Base-by-base conservation (phyloP, 2,329 filamentous ascomycete species). In the Fusarium succisae region DNA sequence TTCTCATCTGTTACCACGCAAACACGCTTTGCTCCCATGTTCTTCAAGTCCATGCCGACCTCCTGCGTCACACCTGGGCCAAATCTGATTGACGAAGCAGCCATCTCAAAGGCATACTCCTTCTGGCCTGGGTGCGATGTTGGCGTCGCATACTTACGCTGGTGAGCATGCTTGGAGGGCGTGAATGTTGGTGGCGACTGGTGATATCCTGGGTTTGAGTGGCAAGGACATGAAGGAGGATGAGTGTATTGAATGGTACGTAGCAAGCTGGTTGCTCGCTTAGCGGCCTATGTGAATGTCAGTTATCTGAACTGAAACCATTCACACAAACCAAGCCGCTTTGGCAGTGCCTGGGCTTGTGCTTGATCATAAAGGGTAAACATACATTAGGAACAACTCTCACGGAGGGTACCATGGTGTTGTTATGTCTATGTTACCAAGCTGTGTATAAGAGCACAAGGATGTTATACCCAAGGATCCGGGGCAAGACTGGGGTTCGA, bases 71-170 rank as follows among this genome's bases (percentile, higher is more conserved):
- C 93, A 11, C 96, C 96, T 0, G 94, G 94, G 0, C 96, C 96
- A 78, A 98, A 99, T 18, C 96, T 91, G 79, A 99, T 98, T 35
- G 93, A 94, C 3, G 94, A 97, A 4, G 96, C 95, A 0, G 96
- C 96, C 96, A 99, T 97, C 83, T 99, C 96, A 81, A 99, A 99
- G 20, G 96, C 96, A 84, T 99, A 99, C 82, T 99, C 96, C 82
- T 97, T 98, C 79, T 95, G 88, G 14, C 88, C 84, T 35, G 93
- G 85, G 26, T 80, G 74, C 44, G 79, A 79, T 38, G 93, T 85
- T 0, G 95, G 94, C 1, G 94, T 96, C n/a, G 94, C 95, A 82
- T 89, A 91, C 56, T 85, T 86, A 39, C 90, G 82, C 30, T 75
- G 70, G 38, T 78, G 83, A 39, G 83, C 74, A 74, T 82, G 66